Evolutionary conservation across 441 rosid genomes (phyloP), one percentile per base, ranked within the genome.

Genomic region (Kokia cookei): DNA sequence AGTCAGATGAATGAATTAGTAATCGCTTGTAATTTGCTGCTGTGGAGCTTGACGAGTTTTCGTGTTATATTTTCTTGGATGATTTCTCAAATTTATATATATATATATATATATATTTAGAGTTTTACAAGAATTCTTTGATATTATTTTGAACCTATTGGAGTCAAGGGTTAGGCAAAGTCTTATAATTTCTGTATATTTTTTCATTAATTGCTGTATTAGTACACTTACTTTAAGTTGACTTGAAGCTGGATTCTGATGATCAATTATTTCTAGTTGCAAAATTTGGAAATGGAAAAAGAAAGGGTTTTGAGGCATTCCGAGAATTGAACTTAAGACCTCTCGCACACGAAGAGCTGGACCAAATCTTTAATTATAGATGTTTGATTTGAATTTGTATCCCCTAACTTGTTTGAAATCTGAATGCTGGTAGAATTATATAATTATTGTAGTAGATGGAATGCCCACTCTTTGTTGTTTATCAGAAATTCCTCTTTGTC

Each of bases 311-410:
- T 19, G 91, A 93, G 91, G 91, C 88, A 82, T 91, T 88, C 87
- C 84, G 90, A 89, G 85, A 86, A 87, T 93, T 75, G 88, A 89
- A 87, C 92, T 87, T 83, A 86, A 89, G 90, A 86, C 94, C 93
- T 89, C 94, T 88, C 82, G 84, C 89, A 91, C 87, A 90, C 94
- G 77, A 88, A 83, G 93, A 86, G 86, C 65, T 72, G 40, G 72
- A 70, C 66, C 51, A 73, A 65, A 59, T 70, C 62, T 47, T 48
- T 27, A 9, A 29, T 7, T 17, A 12, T 40, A 17, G 14, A 7
- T n/a, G 26, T 62, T 37, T 62, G 37, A 3, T 15, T 66, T 66
- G 32, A 13, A 45, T 66, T 17, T 5, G 12, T 7, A 15, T 51
- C 40, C 15, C 8, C 57, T 47, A 65, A 13, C 32, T 65, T 43